phyloP scores from a whole-genome alignment of 192 early-diverging fungal species.

The Coemansia sp. region DNA sequence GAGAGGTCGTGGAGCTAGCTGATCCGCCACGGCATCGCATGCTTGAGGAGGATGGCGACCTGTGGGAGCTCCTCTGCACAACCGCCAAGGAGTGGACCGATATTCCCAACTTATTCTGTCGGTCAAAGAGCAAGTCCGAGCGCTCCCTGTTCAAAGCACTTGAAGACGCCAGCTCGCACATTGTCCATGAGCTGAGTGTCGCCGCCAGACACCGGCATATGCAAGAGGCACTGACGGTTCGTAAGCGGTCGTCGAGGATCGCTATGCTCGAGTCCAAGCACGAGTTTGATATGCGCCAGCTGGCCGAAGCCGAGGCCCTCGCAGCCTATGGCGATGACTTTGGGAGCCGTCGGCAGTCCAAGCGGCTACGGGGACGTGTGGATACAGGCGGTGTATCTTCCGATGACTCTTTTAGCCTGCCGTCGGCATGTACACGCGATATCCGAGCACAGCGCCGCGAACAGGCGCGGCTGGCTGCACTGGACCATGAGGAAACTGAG shows the following conservation, averaged over 20 bases:
- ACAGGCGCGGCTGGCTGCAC: constrained; percentile 10
- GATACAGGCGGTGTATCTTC: background rate
- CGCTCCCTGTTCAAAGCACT: constrained; percentile 11
- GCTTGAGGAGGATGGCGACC: constrained; percentile 34
- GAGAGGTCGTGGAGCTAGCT: constrained; percentile 12
- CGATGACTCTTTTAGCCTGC: background rate
- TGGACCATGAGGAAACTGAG: constrained; percentile 6
- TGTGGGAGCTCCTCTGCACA: constrained; percentile 43
- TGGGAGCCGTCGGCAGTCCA: constrained; percentile 13
- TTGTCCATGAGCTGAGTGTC: constrained; percentile 1
- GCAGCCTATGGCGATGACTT: constrained; percentile 1
- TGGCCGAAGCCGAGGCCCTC: background rate
- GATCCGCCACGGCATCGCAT: constrained; percentile 29
- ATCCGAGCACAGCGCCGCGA: constrained; percentile 23
- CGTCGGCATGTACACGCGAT: constrained; percentile 7
- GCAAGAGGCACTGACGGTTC: constrained; percentile 6
- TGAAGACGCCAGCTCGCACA: background rate
- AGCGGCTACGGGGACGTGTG: constrained; percentile 12
- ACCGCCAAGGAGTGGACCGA: constrained; percentile 22
- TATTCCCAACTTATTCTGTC: constrained; percentile 6
- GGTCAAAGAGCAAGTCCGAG: constrained; percentile 15
- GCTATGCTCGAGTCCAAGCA: constrained; percentile 14
- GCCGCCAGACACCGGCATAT: constrained; percentile 7
- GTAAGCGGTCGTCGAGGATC: constrained; percentile 28
- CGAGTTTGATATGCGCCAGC: background rate